A percentile compares a stretch with the other conserved stretches of the same genome.
Conservation (phyloP, 1,284 basidiomycete genomes). For the Malassezia nana region DNA sequence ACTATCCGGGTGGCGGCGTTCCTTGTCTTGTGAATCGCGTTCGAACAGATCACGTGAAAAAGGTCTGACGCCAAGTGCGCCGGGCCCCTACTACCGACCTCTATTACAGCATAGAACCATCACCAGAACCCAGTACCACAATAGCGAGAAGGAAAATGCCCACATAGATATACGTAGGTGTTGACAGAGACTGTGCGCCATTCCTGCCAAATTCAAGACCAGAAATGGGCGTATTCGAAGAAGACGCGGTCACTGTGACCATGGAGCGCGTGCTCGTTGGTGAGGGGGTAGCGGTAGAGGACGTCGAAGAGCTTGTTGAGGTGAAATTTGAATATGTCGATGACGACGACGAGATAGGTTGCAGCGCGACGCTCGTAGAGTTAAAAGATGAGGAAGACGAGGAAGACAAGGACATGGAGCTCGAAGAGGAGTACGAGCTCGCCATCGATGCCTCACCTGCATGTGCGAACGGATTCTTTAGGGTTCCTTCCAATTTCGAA, state of each 20-base stretch:
- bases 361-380: neutral
- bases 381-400: neutral
- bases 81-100: neutral
- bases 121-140: neutral
- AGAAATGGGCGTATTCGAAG: neutral
- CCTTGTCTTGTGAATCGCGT: neutral
- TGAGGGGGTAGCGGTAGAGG: neutral
- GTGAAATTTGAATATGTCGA: neutral
- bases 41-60: neutral
- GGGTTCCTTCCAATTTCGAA: neutral
- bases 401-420: neutral
- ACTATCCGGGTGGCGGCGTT: neutral
- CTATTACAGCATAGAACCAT: neutral
- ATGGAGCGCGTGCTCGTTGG: neutral
- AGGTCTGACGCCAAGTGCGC: neutral
- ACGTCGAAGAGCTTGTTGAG: neutral
- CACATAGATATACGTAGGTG: neutral
- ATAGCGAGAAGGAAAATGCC: neutral
- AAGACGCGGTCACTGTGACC: neutral
- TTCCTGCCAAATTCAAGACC: neutral
- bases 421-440: neutral
- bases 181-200: neutral
- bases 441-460: neutral
- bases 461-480: slow-evolving; percentile 6
- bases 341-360: neutral